phyloP scores from a whole-genome alignment of 441 rosid genomes.

The Eutrema salsugineum region DNA sequence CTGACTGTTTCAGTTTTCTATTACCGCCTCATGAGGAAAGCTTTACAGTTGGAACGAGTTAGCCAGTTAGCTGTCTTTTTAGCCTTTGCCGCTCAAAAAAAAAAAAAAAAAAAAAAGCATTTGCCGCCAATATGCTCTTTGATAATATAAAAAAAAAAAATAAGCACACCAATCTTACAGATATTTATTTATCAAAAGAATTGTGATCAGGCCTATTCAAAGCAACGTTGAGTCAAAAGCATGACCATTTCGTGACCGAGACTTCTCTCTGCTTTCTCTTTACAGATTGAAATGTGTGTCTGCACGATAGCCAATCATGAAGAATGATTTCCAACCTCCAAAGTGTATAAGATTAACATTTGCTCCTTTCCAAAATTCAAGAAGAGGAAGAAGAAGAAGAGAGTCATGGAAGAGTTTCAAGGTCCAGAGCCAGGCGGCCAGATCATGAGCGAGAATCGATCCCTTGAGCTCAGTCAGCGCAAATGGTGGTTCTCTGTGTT shows the following conservation, averaged over 20 bases:
- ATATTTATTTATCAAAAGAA: not conserved
- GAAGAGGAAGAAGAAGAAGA: not conserved
- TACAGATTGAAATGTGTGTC: slow-evolving; percentile 19
- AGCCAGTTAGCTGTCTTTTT: not conserved
- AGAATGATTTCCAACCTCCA: slow-evolving; percentile 5
- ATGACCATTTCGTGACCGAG: slow-evolving; percentile 17
- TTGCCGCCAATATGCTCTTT: slow-evolving; percentile 21
- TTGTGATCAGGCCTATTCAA: not conserved
- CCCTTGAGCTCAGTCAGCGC: slow-evolving; percentile 1
- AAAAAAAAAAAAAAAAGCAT: too few relatives aligned
- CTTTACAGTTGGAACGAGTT: not conserved
- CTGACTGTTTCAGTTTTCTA: too few relatives aligned
- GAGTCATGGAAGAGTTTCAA: slow-evolving; percentile 20
- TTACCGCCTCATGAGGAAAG: not conserved
- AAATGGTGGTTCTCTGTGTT: slow-evolving; percentile 29
- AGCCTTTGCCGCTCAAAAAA: slow-evolving; percentile 10
- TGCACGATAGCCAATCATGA: slow-evolving; percentile 26
- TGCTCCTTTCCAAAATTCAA: not conserved
- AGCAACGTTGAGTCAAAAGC: slow-evolving; percentile 23
- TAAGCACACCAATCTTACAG: not conserved
- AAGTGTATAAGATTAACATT: not conserved
- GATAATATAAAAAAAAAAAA: slow-evolving; percentile 7
- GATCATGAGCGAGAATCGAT: not conserved
- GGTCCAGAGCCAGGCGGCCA: not conserved
- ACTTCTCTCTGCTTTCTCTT: slow-evolving; percentile 8